These are phyloP conservation scores for Exophiala sp. DNA, from an alignment of 2,329 filamentous ascomycete genomes.

Conservation along the genomic window DNA sequence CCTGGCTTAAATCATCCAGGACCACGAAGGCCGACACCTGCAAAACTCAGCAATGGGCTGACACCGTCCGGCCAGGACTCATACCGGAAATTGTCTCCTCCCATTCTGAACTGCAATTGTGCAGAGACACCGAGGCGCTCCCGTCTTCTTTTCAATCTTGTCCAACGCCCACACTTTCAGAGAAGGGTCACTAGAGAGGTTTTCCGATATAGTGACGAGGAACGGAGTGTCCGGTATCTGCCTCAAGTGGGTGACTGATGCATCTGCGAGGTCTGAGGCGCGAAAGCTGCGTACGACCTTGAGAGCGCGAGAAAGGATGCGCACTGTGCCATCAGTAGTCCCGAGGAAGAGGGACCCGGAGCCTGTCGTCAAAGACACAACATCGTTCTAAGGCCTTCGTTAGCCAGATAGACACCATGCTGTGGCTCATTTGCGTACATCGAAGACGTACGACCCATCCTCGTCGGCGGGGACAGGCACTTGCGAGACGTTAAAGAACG, in stretches of 20 bases:
- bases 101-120: constrained; percentile 83
- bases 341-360: constrained; percentile 87
- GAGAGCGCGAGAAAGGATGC: constrained; percentile 80
- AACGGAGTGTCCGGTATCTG: constrained; percentile 83
- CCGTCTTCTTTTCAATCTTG: constrained; percentile 88
- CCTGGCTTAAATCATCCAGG: constrained; percentile 80
- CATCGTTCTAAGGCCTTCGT: constrained; percentile 50
- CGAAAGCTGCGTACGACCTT: constrained; percentile 81
- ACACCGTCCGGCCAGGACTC: constrained; percentile 26
- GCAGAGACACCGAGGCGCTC: constrained; percentile 78
- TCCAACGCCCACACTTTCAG: constrained; percentile 98
- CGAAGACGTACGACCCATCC: constrained; percentile 71
- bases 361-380: constrained; percentile 77
- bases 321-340: constrained; percentile 75
- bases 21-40: constrained; percentile 83
- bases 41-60: constrained; percentile 16
- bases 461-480: constrained; percentile 69
- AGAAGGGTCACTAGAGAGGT: constrained; percentile 77
- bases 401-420: constrained; percentile 4
- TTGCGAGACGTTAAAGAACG: constrained; percentile 94
- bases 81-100: constrained; percentile 82
- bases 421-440: constrained; percentile 49
- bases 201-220: constrained; percentile 75
- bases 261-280: constrained; percentile 61
- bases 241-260: constrained; percentile 81